Percentiles rank a stretch among this genome's conserved stretches.
Evolutionary conservation across 129 eudicot species (phyloP).

Genomic region (Rutidosis leptorrhynchoides): DNA sequence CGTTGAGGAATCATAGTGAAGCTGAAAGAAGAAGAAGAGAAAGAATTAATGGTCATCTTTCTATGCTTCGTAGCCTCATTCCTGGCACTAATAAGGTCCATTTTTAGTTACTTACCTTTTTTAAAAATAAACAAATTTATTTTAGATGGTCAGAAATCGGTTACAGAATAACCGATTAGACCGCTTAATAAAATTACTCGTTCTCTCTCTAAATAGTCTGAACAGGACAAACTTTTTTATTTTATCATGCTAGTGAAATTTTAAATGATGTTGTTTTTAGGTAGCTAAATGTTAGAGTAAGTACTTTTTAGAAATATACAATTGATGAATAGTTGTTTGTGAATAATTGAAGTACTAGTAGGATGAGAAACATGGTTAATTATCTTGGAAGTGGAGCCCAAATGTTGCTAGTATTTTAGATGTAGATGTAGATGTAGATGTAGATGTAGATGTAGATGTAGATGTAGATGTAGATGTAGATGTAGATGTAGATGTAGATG

Average conservation of each 20-base stretch:
- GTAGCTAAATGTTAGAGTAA: too few relatives aligned
- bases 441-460: too few relatives aligned
- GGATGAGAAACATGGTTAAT: neutral
- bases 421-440: too few relatives aligned
- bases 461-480: too few relatives aligned
- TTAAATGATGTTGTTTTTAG: neutral
- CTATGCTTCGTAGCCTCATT: constrained; percentile 57
- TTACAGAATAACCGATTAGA: too few relatives aligned
- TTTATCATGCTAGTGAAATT: neutral
- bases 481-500: too few relatives aligned
- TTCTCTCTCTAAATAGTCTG: too few relatives aligned
- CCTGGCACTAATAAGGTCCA: constrained; percentile 60
- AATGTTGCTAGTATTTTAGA: too few relatives aligned
- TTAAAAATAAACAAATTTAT: too few relatives aligned
- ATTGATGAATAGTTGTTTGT: neutral
- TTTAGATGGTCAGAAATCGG: too few relatives aligned
- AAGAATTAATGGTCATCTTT: constrained; percentile 71
- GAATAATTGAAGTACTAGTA: neutral
- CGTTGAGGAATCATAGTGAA: constrained; percentile 76
- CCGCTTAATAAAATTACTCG: too few relatives aligned
- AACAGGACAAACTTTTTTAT: too few relatives aligned
- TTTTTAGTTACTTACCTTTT: neutral
- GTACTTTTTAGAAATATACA: neutral
- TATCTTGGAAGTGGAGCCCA: neutral
- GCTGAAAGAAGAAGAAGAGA: constrained; percentile 82